Evolutionary conservation across 192 early-diverging fungal species (phyloP).

Genomic region (Allomyces arbusculus): DNA sequence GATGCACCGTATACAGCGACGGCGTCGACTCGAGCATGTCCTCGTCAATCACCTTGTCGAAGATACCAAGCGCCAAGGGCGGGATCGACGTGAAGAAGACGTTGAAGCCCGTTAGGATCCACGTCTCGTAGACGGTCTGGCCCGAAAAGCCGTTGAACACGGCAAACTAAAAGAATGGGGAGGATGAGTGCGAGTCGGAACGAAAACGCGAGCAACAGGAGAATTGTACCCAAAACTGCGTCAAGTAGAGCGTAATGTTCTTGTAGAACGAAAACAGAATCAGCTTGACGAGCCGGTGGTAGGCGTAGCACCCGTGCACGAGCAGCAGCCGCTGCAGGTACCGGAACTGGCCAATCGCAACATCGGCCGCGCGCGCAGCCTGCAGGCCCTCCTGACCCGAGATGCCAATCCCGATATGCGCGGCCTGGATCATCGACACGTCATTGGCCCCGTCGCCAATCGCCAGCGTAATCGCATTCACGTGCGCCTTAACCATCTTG

Average conservation of each 20-base stretch:
- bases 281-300: slow-evolving; percentile 16
- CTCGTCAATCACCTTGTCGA: slow-evolving; percentile 53
- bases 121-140: slow-evolving; percentile 60
- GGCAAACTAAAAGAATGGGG: slow-evolving; percentile 13
- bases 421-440: slow-evolving; percentile 62
- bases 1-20: slow-evolving; percentile 62
- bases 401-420: slow-evolving; percentile 38
- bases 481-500: slow-evolving; percentile 81
- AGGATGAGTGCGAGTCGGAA: neutral
- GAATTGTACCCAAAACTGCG: slow-evolving; percentile 56
- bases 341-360: slow-evolving; percentile 32
- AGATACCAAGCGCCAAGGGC: slow-evolving; percentile 34
- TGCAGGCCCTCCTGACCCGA: slow-evolving; percentile 36
- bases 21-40: slow-evolving; percentile 42
- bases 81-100: slow-evolving; percentile 50
- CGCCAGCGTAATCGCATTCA: slow-evolving; percentile 62
- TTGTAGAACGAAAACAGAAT: slow-evolving; percentile 36
- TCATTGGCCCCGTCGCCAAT: slow-evolving; percentile 71
- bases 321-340: slow-evolving; percentile 24
- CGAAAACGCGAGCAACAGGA: slow-evolving; percentile 42
- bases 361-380: slow-evolving; percentile 32
- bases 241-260: slow-evolving; percentile 29
- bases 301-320: slow-evolving; percentile 31
- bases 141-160: slow-evolving; percentile 33
- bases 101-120: slow-evolving; percentile 70